Percentiles rank a stretch among this genome's conserved stretches.
Evolutionary conservation across 345 rosid species (phyloP).

Genomic region (Noccaea caerulescens): DNA sequence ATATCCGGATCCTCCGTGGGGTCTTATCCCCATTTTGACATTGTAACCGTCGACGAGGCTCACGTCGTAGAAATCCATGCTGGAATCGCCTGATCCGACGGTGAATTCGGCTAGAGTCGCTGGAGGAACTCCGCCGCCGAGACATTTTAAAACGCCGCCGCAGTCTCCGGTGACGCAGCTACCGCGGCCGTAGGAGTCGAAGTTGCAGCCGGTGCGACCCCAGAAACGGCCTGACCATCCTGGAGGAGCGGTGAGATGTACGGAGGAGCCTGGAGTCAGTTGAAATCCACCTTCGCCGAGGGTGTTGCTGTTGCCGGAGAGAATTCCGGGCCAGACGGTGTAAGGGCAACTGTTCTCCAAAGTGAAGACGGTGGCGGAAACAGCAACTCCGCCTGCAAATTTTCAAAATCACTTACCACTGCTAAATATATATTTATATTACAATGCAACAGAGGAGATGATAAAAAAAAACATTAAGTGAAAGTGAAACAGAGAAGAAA

Average conservation of each 20-base stretch:
- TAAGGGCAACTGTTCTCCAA: slow-evolving; percentile 65
- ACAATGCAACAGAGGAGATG: neutral
- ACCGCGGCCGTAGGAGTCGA: slow-evolving; percentile 66
- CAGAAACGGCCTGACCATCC: slow-evolving; percentile 95
- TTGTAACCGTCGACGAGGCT: slow-evolving; percentile 96
- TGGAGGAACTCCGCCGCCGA: slow-evolving; percentile 80
- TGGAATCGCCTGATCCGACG: slow-evolving; percentile 45
- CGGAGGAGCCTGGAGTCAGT: slow-evolving; percentile 55
- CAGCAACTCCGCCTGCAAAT: slow-evolving; percentile 32
- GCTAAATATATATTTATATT: neutral
- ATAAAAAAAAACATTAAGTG: neutral
- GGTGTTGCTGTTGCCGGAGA: slow-evolving; percentile 61
- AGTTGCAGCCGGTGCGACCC: slow-evolving; percentile 83
- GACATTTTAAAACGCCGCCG: slow-evolving; percentile 65
- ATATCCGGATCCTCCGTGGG: slow-evolving; percentile 66
- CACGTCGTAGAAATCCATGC: slow-evolving; percentile 87
- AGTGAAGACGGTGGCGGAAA: slow-evolving; percentile 66
- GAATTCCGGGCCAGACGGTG: slow-evolving; percentile 89
- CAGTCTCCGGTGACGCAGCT: slow-evolving; percentile 86
- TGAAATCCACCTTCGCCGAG: slow-evolving; percentile 83
- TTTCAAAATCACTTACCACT: neutral
- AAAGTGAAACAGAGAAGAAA: slow-evolving; percentile 1
- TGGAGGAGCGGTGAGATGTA: slow-evolving; percentile 60
- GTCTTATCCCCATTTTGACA: slow-evolving; percentile 63
- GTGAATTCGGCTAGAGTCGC: slow-evolving; percentile 79